Conservation (phyloP, 129 eudicot genomes). For the Tanacetum coccineum region DNA sequence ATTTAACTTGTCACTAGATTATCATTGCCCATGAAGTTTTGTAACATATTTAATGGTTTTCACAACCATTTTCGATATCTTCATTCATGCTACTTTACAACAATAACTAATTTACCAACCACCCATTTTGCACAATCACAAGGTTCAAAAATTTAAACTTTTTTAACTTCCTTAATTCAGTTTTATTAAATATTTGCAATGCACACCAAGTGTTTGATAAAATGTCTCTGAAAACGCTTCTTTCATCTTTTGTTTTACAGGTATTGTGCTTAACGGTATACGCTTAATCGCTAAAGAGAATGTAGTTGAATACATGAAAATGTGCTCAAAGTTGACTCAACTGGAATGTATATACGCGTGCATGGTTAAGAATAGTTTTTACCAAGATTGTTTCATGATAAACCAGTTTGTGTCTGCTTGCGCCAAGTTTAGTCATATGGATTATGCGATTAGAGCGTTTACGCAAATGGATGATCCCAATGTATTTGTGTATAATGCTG, state of each 20-base stretch:
- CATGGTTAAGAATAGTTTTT: constrained; percentile 57
- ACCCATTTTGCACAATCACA: constrained; percentile 22
- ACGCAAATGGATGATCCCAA: constrained; percentile 58
- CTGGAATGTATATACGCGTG: constrained; percentile 32
- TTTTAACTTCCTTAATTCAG: neutral
- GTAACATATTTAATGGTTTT: too few species aligned
- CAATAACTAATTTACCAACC: neutral
- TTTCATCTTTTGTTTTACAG: too few species aligned
- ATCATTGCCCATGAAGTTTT: too few species aligned
- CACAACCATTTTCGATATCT: neutral
- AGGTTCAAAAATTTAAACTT: constrained; percentile 8
- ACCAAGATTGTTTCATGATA: constrained; percentile 60
- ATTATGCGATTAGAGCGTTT: constrained; percentile 55
- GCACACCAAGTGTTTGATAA: too few species aligned
- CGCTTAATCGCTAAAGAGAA: too few species aligned
- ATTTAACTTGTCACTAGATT: too few species aligned
- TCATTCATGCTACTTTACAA: constrained; percentile 8
- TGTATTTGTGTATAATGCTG: constrained; percentile 66
- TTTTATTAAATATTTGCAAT: too few species aligned
- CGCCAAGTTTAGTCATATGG: constrained; percentile 33
- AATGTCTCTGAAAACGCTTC: too few species aligned
- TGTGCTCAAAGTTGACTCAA: too few species aligned
- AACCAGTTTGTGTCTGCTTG: constrained; percentile 68
- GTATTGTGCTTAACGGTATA: too few species aligned
- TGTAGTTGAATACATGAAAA: too few species aligned